These are phyloP conservation scores for Fusarium mexicanum DNA, from an alignment of 2,329 filamentous ascomycete genomes.

Conservation along the genomic window DNA sequence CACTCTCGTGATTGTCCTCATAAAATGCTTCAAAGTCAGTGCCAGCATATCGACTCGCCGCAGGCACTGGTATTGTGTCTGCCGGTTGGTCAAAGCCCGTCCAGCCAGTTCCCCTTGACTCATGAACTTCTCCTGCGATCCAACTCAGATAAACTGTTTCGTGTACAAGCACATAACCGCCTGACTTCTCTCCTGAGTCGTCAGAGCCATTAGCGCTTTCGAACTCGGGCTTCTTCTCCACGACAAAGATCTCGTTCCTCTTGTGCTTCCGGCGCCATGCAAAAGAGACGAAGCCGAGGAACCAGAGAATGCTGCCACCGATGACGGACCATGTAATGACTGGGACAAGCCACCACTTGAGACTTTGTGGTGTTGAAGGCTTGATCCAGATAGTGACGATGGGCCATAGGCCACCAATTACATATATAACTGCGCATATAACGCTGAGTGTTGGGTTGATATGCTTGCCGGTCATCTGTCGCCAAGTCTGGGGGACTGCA, in stretches of 20 bases:
- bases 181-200: slow-evolving; percentile 23
- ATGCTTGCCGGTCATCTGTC: slow-evolving; percentile 45
- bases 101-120: slow-evolving; percentile 14
- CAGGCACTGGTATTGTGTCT: background rate
- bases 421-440: slow-evolving; percentile 45
- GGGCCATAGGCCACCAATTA: slow-evolving; percentile 47
- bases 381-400: slow-evolving; percentile 48
- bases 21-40: slow-evolving; percentile 42
- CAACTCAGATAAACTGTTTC: slow-evolving; percentile 51
- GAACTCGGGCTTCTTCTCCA: slow-evolving; percentile 49
- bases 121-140: slow-evolving; percentile 45
- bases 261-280: slow-evolving; percentile 44
- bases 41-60: slow-evolving; percentile 30
- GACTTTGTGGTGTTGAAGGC: slow-evolving; percentile 19
- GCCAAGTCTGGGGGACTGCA: slow-evolving; percentile 40
- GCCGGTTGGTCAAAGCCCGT: slow-evolving; percentile 5
- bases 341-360: slow-evolving; percentile 47
- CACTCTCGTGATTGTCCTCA: slow-evolving; percentile 16
- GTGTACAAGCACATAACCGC: slow-evolving; percentile 48
- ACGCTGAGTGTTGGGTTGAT: slow-evolving; percentile 47
- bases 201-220: slow-evolving; percentile 40
- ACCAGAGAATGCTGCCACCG: slow-evolving; percentile 45
- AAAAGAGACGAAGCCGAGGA: slow-evolving; percentile 47
- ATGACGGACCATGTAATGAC: slow-evolving; percentile 46
- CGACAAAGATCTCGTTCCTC: slow-evolving; percentile 47